These are phyloP conservation scores for Boeremia exigua DNA, from an alignment of 2,329 filamentous ascomycete genomes.

Conservation along the genomic window DNA sequence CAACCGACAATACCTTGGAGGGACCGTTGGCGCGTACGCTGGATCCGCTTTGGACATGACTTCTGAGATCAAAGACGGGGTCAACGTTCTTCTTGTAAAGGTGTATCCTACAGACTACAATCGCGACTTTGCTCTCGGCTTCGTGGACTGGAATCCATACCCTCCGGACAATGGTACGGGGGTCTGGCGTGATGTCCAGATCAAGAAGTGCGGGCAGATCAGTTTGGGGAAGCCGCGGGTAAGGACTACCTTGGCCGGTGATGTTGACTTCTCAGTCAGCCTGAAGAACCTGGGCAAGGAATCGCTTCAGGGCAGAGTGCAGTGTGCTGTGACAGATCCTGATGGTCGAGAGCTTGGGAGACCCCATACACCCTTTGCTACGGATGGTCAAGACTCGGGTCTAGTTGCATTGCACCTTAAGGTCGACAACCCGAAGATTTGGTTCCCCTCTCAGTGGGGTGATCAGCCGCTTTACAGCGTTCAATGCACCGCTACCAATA, in stretches of 20 bases:
- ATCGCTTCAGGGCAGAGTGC: conserved; percentile 1
- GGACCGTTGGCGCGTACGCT: conserved; percentile 61
- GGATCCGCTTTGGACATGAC: conserved; percentile 65
- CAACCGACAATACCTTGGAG: conserved; percentile 62
- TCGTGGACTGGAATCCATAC: conserved; percentile 68
- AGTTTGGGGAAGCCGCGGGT: conserved; percentile 46
- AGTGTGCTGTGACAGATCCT: conserved; percentile 16
- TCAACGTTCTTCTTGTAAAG: conserved; percentile 61
- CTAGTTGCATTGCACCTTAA: conserved; percentile 49
- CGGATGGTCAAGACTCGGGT: conserved; percentile 34
- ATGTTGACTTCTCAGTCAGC: conserved; percentile 29
- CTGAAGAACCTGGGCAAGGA: conserved; percentile 26
- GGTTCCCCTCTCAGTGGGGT: conserved; percentile 69
- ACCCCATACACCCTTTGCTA: conserved; percentile 10
- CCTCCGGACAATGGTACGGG: conserved; percentile 69
- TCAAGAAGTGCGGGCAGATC: conserved; percentile 60
- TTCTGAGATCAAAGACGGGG: conserved; percentile 40
- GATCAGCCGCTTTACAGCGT: conserved; percentile 59
- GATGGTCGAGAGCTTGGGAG: conserved; percentile 18
- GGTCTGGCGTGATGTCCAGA: conserved; percentile 64
- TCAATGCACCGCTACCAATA: conserved; percentile 27
- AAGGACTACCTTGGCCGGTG: conserved; percentile 25
- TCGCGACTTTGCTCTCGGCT: conserved; percentile 65
- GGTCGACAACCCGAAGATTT: conserved; percentile 58
- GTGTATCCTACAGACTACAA: conserved; percentile 66